Evolutionary conservation across 148 eudicot species (phyloP), one percentile per base, ranked within the genome.

Genomic region (Chenopodium suecicum): DNA sequence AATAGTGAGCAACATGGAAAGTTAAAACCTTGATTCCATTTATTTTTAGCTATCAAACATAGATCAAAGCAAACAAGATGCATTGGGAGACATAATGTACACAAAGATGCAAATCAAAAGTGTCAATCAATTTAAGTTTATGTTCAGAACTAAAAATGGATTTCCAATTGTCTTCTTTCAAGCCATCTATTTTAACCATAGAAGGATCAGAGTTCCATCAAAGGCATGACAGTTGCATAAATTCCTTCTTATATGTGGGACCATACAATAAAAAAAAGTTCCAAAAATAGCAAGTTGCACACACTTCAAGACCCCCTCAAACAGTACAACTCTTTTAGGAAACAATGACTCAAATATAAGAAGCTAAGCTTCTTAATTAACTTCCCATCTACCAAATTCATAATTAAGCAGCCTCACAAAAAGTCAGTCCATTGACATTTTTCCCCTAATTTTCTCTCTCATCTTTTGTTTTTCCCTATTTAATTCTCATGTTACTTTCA

Each of bases 401-500:
- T 52, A 50, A 13, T 10, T 62, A 12, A 46, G 44, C 46, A 41
- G 37, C 22, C 74, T 41, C 80, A 17, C 12, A 74, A 64, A 73
- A 71, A 69, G 50, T 79, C 81, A 82, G 32, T 58, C 46, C 80
- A 48, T 77, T 77, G 72, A 81, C 83, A 50, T 81, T 80, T 64
- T 80, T 37, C 58, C 23, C 74, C 19, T 79, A 31, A 34, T 37
- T 27, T 47, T 46, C 19, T 54, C 4, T 29, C 23, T 16, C n/a
- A n/a, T 11, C 34, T 22, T 34, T 77, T n/a, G 9, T 41, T 41
- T 41, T 41, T 37, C 70, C 56, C 56, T 77, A 77, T 69, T 80
- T 34, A 32, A 80, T 74, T 74, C 70, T 72, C 74, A 66, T 77
- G 83, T 84, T 81, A 81, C 83, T 84, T 84, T 84, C 86, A 81